Conservation (phyloP, 192 early-diverging fungal genomes). For the Phycomyces blakesleeanus region DNA sequence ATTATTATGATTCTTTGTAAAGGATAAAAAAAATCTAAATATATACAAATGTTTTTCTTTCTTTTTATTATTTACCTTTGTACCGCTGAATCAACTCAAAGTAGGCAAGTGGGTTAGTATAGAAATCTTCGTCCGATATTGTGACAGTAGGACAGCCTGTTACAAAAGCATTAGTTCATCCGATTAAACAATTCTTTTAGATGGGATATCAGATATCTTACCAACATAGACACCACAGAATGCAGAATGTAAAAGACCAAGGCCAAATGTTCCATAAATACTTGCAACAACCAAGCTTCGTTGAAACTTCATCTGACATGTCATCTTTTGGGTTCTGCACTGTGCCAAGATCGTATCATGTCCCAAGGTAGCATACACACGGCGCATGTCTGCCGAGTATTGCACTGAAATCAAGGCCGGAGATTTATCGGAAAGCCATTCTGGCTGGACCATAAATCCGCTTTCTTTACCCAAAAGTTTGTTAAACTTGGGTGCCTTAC, state of each 20-base stretch:
- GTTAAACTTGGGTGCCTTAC: conserved; percentile 63
- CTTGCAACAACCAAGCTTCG: conserved; percentile 38
- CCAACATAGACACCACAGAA: conserved; percentile 37
- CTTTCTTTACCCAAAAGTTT: conserved; percentile 58
- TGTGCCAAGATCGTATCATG: conserved; percentile 56
- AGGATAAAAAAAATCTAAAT: neutral
- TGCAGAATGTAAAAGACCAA: conserved; percentile 24
- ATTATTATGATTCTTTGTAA: too few relatives aligned
- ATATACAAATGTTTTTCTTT: neutral
- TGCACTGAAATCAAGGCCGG: conserved; percentile 59
- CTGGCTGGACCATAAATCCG: conserved; percentile 47
- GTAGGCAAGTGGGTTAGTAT: conserved; percentile 51
- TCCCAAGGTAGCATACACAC: conserved; percentile 41
- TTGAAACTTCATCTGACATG: conserved; percentile 51
- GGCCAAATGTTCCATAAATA: conserved; percentile 15
- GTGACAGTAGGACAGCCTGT: conserved; percentile 59
- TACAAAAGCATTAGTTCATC: neutral
- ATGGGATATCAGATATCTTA: conserved; percentile 1
- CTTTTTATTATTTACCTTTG: conserved; percentile 39
- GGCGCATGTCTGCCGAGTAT: conserved; percentile 46
- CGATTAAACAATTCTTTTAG: neutral
- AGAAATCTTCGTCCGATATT: conserved; percentile 61
- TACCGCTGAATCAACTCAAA: conserved; percentile 72
- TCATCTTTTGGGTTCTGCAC: conserved; percentile 58
- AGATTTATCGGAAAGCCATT: conserved; percentile 42